These are phyloP conservation scores for Phytophthora chlamydospora DNA, from an alignment of 352 stramenopile genomes.

Conservation along the genomic window DNA sequence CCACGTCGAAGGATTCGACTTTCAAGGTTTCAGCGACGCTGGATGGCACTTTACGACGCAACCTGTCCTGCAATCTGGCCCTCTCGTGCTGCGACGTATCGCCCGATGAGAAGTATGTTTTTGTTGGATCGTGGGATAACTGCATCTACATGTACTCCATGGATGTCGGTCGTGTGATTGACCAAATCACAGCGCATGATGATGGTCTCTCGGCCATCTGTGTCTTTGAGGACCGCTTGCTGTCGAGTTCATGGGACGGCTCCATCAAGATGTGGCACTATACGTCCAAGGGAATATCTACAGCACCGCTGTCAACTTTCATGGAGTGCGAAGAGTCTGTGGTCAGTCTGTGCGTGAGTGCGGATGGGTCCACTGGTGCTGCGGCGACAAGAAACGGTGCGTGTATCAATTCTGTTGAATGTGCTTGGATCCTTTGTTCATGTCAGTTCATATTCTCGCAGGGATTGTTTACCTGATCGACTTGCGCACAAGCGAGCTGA, in stretches of 20 bases:
- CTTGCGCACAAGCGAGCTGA: conserved; percentile 65
- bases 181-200: conserved; percentile 83
- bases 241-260: conserved; percentile 79
- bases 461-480: conserved; percentile 77
- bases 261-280: conserved; percentile 87
- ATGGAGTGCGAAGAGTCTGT: conserved; percentile 84
- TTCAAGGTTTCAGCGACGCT: conserved; percentile 79
- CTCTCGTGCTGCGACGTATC: conserved; percentile 85
- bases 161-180: conserved; percentile 78
- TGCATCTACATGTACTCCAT: conserved; percentile 91
- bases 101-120: conserved; percentile 82
- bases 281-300: conserved; percentile 67
- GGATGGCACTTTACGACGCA: conserved; percentile 67
- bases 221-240: conserved; percentile 74
- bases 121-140: conserved; percentile 85
- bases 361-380: conserved; percentile 61
- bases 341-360: conserved; percentile 68
- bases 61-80: conserved; percentile 77
- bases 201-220: conserved; percentile 78
- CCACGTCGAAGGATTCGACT: conserved; percentile 74
- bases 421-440: neutral
- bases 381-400: conserved; percentile 71
- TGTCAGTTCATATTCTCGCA: conserved; percentile 11
- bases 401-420: conserved; percentile 5
- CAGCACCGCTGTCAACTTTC: conserved; percentile 64